Conservation (phyloP, 768 basidiomycete species). For the Tulasnella sp. region DNA sequence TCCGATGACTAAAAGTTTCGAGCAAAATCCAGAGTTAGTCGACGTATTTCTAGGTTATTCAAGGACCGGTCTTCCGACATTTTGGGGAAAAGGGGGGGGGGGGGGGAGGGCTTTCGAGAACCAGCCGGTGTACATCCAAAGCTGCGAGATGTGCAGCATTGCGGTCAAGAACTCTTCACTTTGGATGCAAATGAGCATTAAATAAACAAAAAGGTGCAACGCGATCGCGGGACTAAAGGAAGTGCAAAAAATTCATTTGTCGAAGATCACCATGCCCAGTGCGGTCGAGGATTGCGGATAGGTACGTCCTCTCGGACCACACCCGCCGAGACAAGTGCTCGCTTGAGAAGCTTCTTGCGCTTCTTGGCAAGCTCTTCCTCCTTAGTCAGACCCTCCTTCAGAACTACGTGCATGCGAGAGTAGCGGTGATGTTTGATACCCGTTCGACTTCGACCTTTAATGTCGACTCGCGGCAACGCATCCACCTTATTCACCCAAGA, state of each 20-base stretch:
- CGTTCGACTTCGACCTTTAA: constrained; percentile 68
- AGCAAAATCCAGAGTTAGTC: not conserved
- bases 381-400: constrained; percentile 71
- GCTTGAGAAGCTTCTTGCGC: constrained; percentile 54
- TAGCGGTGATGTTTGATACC: constrained; percentile 70
- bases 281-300: constrained; percentile 55
- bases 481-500: constrained; percentile 90
- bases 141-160: no score
- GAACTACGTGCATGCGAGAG: constrained; percentile 59
- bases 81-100: no score
- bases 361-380: constrained; percentile 54
- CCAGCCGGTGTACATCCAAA: no score
- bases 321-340: constrained; percentile 63
- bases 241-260: no score
- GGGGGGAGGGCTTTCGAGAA: no score
- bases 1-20: not conserved
- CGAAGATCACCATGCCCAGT: constrained; percentile 73
- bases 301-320: constrained; percentile 70
- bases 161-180: no score
- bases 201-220: no score
- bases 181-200: no score
- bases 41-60: no score
- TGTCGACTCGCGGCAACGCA: constrained; percentile 54
- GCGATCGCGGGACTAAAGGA: not conserved
- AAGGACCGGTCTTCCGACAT: no score